These are phyloP conservation scores for Neurospora cerealis DNA, from an alignment of 495 filamentous ascomycete species.

Conservation along the genomic window DNA sequence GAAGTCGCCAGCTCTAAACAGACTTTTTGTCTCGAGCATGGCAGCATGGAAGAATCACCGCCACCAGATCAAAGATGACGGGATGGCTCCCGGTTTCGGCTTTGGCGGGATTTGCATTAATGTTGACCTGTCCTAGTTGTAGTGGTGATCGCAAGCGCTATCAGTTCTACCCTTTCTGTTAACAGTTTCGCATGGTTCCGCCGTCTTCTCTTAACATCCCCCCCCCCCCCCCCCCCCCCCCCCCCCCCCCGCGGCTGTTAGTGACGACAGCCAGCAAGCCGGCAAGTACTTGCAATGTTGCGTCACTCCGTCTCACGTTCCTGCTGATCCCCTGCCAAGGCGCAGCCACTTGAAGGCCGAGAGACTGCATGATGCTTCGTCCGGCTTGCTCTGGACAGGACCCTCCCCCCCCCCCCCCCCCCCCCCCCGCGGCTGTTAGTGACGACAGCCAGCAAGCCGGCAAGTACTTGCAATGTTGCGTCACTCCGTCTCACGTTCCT, in stretches of 20 bases:
- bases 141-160: neutral
- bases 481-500: constrained; percentile 10
- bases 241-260: neutral
- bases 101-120: neutral
- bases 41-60: neutral
- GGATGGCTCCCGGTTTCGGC: neutral
- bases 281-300: neutral
- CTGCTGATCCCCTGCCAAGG: constrained; percentile 8
- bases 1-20: neutral
- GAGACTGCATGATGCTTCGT: neutral
- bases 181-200: neutral
- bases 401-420: no score
- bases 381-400: neutral
- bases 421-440: no score
- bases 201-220: neutral
- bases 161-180: neutral
- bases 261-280: neutral
- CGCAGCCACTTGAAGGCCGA: neutral
- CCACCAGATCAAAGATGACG: neutral
- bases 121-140: neutral
- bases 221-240: neutral
- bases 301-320: constrained; percentile 16
- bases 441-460: neutral
- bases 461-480: no score
- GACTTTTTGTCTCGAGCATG: neutral